These are phyloP conservation scores for Tetrapisispora nanseiensis DNA, from an alignment of 805 yeast genomes.

Conservation along the genomic window DNA sequence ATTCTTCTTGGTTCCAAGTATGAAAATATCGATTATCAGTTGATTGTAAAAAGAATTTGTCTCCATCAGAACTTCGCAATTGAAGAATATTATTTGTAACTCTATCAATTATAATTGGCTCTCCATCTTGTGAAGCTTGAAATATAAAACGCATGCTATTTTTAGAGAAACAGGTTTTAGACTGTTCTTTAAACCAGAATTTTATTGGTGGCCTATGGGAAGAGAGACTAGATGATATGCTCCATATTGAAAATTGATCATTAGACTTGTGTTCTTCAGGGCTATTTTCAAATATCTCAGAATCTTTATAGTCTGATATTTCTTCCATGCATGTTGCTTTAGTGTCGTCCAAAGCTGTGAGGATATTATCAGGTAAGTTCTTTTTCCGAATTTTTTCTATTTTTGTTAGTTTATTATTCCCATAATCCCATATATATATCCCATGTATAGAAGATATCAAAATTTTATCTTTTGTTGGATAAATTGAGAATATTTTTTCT, in stretches of 20 bases:
- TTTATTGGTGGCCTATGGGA: neutral
- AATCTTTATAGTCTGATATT: no score
- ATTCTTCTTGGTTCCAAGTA: constrained; percentile 13
- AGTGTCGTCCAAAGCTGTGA: constrained; percentile 14
- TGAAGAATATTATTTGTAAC: constrained; percentile 8
- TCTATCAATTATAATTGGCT: constrained; percentile 17
- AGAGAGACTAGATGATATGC: neutral
- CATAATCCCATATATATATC: constrained; percentile 19
- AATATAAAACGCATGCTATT: constrained; percentile 11
- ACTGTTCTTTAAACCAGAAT: neutral
- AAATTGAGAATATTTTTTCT: constrained; percentile 15
- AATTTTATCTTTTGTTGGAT: constrained; percentile 11
- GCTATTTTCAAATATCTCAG: neutral
- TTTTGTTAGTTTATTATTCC: constrained; percentile 7
- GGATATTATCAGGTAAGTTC: constrained; percentile 16
- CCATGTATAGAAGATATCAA: constrained; percentile 17
- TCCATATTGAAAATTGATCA: constrained; percentile 1
- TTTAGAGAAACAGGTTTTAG: neutral
- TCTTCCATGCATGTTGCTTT: neutral
- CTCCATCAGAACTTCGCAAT: neutral
- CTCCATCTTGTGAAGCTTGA: constrained; percentile 4
- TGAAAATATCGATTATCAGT: constrained; percentile 13
- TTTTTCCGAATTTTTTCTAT: constrained; percentile 16
- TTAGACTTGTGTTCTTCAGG: neutral
- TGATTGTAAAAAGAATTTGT: constrained; percentile 9